Conservation (phyloP, 2,329 filamentous ascomycete species). For the Cladobotryum protrusum region DNA sequence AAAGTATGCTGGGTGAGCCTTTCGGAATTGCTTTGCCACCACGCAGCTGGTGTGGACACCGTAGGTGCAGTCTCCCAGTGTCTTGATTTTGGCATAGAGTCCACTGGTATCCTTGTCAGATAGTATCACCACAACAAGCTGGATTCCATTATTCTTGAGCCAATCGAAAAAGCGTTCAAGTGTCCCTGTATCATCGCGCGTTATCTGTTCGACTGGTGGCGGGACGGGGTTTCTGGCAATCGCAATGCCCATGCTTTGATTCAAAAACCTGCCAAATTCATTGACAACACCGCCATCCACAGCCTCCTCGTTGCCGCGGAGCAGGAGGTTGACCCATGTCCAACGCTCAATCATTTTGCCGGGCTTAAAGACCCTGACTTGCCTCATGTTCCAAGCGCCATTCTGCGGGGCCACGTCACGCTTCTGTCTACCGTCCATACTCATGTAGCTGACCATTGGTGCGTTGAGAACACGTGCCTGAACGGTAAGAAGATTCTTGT, state of each 20-base stretch:
- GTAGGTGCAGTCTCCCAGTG: conserved; percentile 55
- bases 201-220: conserved; percentile 10
- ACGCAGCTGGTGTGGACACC: conserved; percentile 68
- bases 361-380: conserved; percentile 48
- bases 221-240: conserved; percentile 23
- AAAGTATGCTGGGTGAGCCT: conserved; percentile 43
- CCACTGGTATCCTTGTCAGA: conserved; percentile 41
- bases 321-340: conserved; percentile 40
- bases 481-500: conserved; percentile 61
- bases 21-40: conserved; percentile 32
- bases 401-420: conserved; percentile 28
- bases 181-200: conserved; percentile 5
- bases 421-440: conserved; percentile 17
- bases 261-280: conserved; percentile 33
- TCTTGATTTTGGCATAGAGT: conserved; percentile 63
- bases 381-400: conserved; percentile 67
- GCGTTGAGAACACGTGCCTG: conserved; percentile 59
- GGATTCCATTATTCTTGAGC: conserved; percentile 26
- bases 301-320: not conserved
- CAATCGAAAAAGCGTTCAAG: conserved; percentile 28
- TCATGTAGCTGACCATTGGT: conserved; percentile 56
- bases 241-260: conserved; percentile 30
- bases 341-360: conserved; percentile 42
- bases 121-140: conserved; percentile 58
- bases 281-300: conserved; percentile 20